Evolutionary conservation across 2,329 filamentous ascomycete genomes (phyloP).

Genomic region (Ceratocystis smalleyi): DNA sequence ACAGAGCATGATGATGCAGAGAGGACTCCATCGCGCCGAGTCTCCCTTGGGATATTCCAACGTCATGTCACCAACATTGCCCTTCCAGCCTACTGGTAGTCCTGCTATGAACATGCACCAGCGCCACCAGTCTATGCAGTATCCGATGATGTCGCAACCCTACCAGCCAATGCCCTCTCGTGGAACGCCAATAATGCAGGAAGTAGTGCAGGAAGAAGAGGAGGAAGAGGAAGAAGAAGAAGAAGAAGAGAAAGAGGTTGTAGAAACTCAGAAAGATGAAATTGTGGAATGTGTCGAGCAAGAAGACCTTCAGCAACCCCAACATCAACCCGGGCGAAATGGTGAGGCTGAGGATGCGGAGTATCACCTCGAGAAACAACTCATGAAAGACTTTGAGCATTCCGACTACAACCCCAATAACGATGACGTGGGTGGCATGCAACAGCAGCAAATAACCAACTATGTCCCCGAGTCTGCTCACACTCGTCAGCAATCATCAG

Average conservation of each 20-base stretch:
- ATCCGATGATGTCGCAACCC: constrained; percentile 32
- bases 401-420: constrained; percentile 58
- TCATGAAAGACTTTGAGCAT: constrained; percentile 63
- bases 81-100: constrained; percentile 31
- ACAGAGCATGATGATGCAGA: constrained; percentile 40
- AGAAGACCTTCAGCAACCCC: constrained; percentile 33
- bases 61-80: constrained; percentile 49
- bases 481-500: constrained; percentile 29
- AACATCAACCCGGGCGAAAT: constrained; percentile 54
- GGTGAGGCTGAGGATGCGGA: constrained; percentile 57
- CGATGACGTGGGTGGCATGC: constrained; percentile 24
- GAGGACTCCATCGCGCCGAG: constrained; percentile 37
- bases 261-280: background rate
- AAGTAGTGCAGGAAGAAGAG: constrained; percentile 47
- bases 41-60: constrained; percentile 49
- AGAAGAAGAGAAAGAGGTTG: background rate
- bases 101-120: constrained; percentile 34
- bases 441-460: constrained; percentile 15
- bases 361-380: constrained; percentile 67
- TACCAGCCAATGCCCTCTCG: constrained; percentile 40
- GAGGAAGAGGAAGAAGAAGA: constrained; percentile 41
- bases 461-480: constrained; percentile 23
- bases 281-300: constrained; percentile 26
- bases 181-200: constrained; percentile 49
- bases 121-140: constrained; percentile 45